A percentile compares a stretch with the other conserved stretches of the same genome.
Conservation (phyloP, 768 basidiomycete genomes). For the Trametes cubensis region DNA sequence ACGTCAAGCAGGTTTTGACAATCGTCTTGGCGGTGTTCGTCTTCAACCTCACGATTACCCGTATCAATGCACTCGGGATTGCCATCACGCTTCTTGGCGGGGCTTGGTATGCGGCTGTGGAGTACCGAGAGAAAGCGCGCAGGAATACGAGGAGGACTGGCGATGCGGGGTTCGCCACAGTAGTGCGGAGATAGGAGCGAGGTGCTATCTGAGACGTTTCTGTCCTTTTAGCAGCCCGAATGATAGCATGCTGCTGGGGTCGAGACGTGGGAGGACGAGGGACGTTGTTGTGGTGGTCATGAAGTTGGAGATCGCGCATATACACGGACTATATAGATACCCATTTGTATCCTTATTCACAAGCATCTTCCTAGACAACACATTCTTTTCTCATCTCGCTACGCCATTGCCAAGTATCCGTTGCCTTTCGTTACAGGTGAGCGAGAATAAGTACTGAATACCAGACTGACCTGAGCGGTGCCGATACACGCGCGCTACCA, state of each 20-base stretch:
- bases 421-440: too few species aligned
- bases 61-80: constrained; percentile 82
- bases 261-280: too few species aligned
- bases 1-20: constrained; percentile 93
- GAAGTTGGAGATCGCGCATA: not conserved
- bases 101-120: constrained; percentile 74
- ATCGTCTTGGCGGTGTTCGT: constrained; percentile 81
- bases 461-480: too few species aligned
- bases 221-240: too few species aligned
- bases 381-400: not conserved
- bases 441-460: too few species aligned
- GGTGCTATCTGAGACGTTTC: too few species aligned
- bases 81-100: constrained; percentile 83
- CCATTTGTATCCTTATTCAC: constrained; percentile 13
- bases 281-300: too few species aligned
- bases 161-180: not conserved
- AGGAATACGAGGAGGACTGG: not conserved
- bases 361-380: not conserved
- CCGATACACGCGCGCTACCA: too few species aligned
- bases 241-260: too few species aligned
- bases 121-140: constrained; percentile 39
- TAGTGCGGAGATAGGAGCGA: not conserved
- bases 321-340: constrained; percentile 7
- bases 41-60: constrained; percentile 81
- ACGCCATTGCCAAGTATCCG: too few species aligned